Base-by-base conservation (phyloP, 73 alveolate genomes). In the Paramecium caudatum region DNA sequence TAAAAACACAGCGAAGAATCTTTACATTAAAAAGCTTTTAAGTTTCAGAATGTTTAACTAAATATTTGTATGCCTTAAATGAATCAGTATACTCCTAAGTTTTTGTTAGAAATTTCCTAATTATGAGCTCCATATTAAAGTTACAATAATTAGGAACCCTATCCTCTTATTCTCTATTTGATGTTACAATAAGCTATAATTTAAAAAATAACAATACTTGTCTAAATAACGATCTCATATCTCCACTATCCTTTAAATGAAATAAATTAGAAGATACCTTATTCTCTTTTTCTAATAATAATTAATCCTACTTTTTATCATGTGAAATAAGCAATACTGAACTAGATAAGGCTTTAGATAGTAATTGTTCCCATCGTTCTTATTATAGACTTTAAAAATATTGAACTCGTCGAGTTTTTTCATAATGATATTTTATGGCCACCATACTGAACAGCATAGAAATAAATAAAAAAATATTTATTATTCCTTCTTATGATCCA, bases 281-380 rank as follows among this genome's bases (percentile, higher is more conserved):
- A n/a, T 68, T 68, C 21, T 34, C 50, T 12, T 68, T 68, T 9
- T 68, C 50, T 9, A 68, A 49, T 34, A 25, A n/a, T 16, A 68
- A 37, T 68, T 68, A 37, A 68, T 68, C 84, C 8, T 68, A 17
- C 37, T 68, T 68, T n/a, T 68, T 34, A 34, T 68, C 50, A 37
- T 68, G 50, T 0, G 61, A 32, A 3, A 68, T 43, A 16, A 68
- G 61, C 37, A 68, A 34, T 32, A 68, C 37, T 0, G 47, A 68
- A 37, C 61, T 68, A 13, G 84, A 37, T 5, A 68, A 16, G 8
- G 34, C 84, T 37, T 32, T 34, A 0, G 47, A 33, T 15, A 68
- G 21, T 32, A 68, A 15, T 37, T 68, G 4, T 34, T 68, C 84
- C 84, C 84, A 68, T 33, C 50, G 25, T 68, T 34, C 50, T 32